Evolutionary conservation across 805 yeast genomes (phyloP).

Genomic region (Saccharomycopsis javanensis): DNA sequence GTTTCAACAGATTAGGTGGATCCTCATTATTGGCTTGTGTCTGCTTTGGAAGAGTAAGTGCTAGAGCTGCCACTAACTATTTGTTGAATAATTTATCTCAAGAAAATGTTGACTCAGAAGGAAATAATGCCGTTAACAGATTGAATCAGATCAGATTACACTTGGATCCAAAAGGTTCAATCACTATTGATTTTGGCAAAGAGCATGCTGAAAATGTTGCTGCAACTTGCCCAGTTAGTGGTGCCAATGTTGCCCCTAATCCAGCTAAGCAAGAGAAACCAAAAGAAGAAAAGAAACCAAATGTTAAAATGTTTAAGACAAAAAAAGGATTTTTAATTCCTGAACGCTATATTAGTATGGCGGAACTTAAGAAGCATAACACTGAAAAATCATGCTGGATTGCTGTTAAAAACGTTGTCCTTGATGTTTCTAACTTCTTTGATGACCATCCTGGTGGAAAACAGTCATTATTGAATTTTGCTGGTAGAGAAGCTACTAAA

Average conservation of each 20-base stretch:
- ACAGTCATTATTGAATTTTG: slow-evolving; percentile 40
- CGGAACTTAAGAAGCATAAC: slow-evolving; percentile 41
- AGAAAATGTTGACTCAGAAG: slow-evolving; percentile 8
- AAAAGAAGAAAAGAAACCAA: slow-evolving; percentile 8
- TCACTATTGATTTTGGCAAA: slow-evolving; percentile 30
- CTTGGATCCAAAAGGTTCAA: slow-evolving; percentile 32
- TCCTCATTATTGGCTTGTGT: slow-evolving; percentile 47
- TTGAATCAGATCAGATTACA: slow-evolving; percentile 36
- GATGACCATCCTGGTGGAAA: slow-evolving; percentile 52
- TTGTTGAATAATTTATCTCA: slow-evolving; percentile 27
- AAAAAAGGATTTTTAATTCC: slow-evolving; percentile 33
- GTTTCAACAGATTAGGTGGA: slow-evolving; percentile 46
- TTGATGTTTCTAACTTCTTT: slow-evolving; percentile 38
- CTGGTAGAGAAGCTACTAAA: slow-evolving; percentile 41
- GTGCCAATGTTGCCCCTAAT: not conserved
- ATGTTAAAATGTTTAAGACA: slow-evolving; percentile 18
- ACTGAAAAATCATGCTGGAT: slow-evolving; percentile 42
- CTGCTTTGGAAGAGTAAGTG: slow-evolving; percentile 39
- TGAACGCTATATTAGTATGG: slow-evolving; percentile 35
- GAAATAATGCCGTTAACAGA: slow-evolving; percentile 26
- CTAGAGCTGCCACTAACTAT: slow-evolving; percentile 30
- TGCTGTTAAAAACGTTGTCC: slow-evolving; percentile 41
- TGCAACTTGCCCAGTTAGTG: not conserved
- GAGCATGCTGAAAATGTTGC: slow-evolving; percentile 4
- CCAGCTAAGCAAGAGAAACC: not conserved